phyloP scores from a whole-genome alignment of 768 basidiomycete species.

The Lactarius deliciosus region DNA sequence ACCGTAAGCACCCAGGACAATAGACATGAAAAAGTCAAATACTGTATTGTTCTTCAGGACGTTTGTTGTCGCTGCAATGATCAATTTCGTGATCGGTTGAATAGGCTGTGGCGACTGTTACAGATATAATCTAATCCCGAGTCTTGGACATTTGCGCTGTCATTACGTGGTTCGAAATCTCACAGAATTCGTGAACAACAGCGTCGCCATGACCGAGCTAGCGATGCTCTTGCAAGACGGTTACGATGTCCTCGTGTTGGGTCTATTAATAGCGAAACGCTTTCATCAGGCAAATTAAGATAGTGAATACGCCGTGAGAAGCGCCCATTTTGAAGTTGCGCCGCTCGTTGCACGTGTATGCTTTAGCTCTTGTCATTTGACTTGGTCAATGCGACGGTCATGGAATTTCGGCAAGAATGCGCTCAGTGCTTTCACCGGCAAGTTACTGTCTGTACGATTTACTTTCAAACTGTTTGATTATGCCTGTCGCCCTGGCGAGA shows the following conservation, averaged over 20 bases:
- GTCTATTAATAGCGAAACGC: too few relatives aligned
- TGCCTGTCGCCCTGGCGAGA: not conserved
- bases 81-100: not conserved
- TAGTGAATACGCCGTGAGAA: too few relatives aligned
- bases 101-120: not conserved
- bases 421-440: too few relatives aligned
- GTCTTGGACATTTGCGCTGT: not conserved
- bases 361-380: too few relatives aligned
- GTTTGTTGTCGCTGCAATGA: not conserved
- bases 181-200: not conserved
- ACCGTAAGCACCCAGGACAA: not conserved
- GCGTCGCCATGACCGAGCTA: too few relatives aligned
- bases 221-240: too few relatives aligned
- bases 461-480: not conserved
- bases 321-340: too few relatives aligned
- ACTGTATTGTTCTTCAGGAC: not conserved
- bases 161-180: not conserved
- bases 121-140: not conserved
- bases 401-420: too few relatives aligned
- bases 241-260: too few relatives aligned
- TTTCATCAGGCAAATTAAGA: too few relatives aligned
- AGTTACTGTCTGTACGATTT: not conserved
- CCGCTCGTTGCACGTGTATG: too few relatives aligned
- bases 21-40: not conserved
- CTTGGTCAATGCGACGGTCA: too few relatives aligned